Evolutionary conservation across 176 grass and related monocot genomes (phyloP).

Genomic region (Secale cereale): DNA sequence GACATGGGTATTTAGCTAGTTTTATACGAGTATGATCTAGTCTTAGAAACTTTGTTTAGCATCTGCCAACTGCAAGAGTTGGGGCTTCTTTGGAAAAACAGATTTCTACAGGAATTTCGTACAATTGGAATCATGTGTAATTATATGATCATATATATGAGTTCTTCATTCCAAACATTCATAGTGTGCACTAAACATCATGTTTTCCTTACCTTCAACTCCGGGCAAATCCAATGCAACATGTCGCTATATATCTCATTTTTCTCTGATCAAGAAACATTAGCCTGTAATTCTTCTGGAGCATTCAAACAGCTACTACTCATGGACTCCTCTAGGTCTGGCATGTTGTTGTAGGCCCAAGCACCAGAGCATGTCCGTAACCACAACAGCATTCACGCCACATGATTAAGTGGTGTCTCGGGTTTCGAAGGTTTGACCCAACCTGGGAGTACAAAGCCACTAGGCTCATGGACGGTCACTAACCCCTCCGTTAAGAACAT

Average conservation of each 20-base stretch:
- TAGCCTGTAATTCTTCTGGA: neutral
- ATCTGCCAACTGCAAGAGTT: neutral
- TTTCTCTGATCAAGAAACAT: neutral
- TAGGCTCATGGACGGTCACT: neutral
- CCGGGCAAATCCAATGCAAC: neutral
- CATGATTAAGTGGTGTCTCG: neutral
- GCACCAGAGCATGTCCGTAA: neutral
- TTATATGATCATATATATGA: neutral
- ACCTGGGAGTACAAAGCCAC: neutral
- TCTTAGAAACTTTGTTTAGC: neutral
- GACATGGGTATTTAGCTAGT: no score
- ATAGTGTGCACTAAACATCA: neutral
- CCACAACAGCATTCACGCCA: neutral
- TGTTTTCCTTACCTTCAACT: neutral
- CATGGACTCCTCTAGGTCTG: neutral
- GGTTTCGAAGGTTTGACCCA: neutral
- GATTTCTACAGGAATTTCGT: neutral
- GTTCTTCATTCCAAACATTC: neutral
- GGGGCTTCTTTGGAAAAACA: neutral
- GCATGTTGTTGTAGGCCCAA: neutral
- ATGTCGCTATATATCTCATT: neutral
- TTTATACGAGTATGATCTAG: neutral
- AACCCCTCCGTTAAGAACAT: neutral
- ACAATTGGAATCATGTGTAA: neutral
- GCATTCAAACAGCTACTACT: neutral